Conservation (phyloP, 179 eudicot species). For the Silene coronaria region DNA sequence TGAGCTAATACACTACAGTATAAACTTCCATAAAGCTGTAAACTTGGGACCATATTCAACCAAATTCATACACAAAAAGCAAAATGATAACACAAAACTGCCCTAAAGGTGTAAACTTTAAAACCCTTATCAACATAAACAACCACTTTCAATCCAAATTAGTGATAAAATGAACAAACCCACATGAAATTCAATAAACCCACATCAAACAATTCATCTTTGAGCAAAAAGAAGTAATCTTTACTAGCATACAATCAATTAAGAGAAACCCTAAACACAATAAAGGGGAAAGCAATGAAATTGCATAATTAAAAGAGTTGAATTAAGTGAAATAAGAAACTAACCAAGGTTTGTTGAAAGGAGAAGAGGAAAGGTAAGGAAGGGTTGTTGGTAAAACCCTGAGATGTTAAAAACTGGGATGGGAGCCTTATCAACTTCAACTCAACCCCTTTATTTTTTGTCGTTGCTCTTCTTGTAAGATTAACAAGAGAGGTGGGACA, state of each 20-base stretch:
- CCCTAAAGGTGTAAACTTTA: constrained; percentile 1
- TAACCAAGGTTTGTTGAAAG: constrained; percentile 12
- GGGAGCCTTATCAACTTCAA: constrained; percentile 33
- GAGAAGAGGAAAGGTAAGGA: neutral
- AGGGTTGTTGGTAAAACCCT: constrained; percentile 18
- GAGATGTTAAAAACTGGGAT: neutral
- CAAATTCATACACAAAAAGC: neutral
- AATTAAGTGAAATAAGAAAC: constrained; percentile 5
- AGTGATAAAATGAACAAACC: neutral
- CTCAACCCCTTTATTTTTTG: neutral
- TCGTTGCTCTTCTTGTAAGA: neutral
- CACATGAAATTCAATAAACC: constrained; percentile 21
- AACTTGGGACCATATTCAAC: neutral
- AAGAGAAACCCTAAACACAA: constrained; percentile 15
- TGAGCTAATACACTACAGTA: neutral
- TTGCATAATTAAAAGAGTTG: neutral
- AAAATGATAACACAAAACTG: neutral
- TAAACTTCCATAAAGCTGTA: neutral
- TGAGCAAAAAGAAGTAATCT: neutral
- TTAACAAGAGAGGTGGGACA: neutral
- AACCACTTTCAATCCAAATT: neutral
- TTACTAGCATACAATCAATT: constrained; percentile 2
- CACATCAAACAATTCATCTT: constrained; percentile 11
- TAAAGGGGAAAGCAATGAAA: neutral
- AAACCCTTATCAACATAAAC: neutral